Evolutionary conservation across 345 rosid species (phyloP).

Genomic region (Alliaria petiolata): DNA sequence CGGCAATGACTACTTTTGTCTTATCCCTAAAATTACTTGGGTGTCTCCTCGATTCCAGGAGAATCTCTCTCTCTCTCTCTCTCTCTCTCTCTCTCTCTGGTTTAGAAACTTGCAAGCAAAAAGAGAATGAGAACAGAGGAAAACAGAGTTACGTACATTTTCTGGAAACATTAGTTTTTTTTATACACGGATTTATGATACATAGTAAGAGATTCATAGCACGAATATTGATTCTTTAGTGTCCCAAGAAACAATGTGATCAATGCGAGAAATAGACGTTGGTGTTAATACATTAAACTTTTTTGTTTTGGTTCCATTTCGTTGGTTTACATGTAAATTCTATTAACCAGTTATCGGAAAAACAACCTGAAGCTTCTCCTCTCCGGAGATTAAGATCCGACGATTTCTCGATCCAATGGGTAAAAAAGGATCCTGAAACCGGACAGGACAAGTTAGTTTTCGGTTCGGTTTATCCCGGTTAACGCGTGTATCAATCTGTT

Average conservation of each 20-base stretch:
- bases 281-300: not conserved
- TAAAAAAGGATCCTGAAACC: not conserved
- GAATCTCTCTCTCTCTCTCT: not conserved
- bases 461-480: not conserved
- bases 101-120: constrained; percentile 12
- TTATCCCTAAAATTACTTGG: not conserved
- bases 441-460: not conserved
- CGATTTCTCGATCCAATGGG: not conserved
- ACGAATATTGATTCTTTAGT: not conserved
- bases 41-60: constrained; percentile 25
- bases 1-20: constrained; percentile 16
- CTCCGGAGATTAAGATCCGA: not conserved
- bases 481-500: not conserved
- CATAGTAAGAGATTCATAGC: not conserved
- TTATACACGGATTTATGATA: not conserved
- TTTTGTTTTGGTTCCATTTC: too few species aligned
- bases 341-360: too few species aligned
- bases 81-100: not conserved
- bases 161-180: not conserved
- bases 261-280: not conserved
- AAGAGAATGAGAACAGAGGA: not conserved
- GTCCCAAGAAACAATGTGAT: not conserved
- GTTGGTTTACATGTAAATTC: too few species aligned
- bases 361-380: too few species aligned
- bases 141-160: not conserved